Evolutionary conservation across 176 grass and related monocot species (phyloP), one percentile per base, ranked within the genome.

Genomic region (Rhynchospora tenuis): DNA sequence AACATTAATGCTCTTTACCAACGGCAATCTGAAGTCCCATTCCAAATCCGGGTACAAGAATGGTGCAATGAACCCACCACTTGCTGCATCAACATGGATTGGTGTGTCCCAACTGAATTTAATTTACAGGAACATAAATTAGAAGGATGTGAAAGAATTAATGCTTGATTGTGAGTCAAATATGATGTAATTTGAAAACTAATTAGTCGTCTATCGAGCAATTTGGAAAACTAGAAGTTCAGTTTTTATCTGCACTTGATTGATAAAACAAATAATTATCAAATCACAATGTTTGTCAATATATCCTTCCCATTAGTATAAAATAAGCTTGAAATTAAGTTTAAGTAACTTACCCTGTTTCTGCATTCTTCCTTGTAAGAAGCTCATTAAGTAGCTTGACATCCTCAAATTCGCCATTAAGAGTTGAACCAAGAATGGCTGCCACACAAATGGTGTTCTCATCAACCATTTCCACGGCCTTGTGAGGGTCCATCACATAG

Each of bases 401-500:
- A 62, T 97, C 94, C 88, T 97, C 94, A 57, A 97, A 94, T 87
- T 97, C 94, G 7, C 91, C 94, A 50, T 94, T 97, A 1, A 97
- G 80, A 5, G 94, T 97, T 44, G 94, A 97, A 23, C 94, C 94
- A 17, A 97, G 94, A 89, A 97, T 97, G 56, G 94, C 91, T 0
- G 94, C 94, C 31, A 97, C 91, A 3, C 94, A 97, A 84, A 97
- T 92, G 69, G 94, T 97, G 91, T 97, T 94, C 85, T 94, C 94
- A 81, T 97, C 94, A 9, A 97, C 94, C 86, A 97, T 20, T 17
- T 97, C 84, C 3, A 97, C 94, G 7, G 94, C 90, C 86, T 94
- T 97, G 13, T 33, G n/a, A 0, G 94, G 94, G 86, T 92, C 91
- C 91, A 94, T 92, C 17, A 94, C 91, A 20, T 90, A 97, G 86